A percentile compares a stretch with the other conserved stretches of the same genome.
phyloP scores from a whole-genome alignment of 1,284 basidiomycete genomes.

The Pyrrhoderma noxium region DNA sequence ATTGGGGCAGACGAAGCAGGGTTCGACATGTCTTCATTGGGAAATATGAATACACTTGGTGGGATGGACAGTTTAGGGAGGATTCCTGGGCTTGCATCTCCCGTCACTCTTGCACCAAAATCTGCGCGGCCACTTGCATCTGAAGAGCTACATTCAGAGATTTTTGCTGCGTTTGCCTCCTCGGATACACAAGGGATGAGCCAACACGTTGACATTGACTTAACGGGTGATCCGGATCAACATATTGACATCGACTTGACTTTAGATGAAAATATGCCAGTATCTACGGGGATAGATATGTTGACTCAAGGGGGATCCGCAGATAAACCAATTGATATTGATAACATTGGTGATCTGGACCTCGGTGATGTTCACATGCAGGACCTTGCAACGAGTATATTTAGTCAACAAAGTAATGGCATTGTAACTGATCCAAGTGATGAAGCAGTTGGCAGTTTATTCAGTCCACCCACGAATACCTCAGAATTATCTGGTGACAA shows the following conservation, averaged over 20 bases:
- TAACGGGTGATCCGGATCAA: constrained; percentile 21
- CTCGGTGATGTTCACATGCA: constrained; percentile 47
- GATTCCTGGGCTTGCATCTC: constrained; percentile 50
- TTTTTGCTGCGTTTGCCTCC: constrained; percentile 53
- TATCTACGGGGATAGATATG: constrained; percentile 27
- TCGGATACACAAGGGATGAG: constrained; percentile 21
- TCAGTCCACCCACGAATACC: constrained; percentile 32
- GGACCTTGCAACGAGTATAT: constrained; percentile 31
- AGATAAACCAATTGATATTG: constrained; percentile 74
- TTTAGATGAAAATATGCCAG: constrained; percentile 30
- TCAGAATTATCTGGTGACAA: constrained; percentile 17
- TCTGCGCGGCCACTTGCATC: constrained; percentile 53
- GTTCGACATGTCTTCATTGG: constrained; percentile 35
- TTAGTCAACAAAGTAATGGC: constrained; percentile 36
- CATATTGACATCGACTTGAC: constrained; percentile 36
- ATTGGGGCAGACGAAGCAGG: constrained; percentile 53
- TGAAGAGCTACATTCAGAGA: constrained; percentile 47
- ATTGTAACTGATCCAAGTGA: constrained; percentile 23
- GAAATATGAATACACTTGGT: constrained; percentile 15
- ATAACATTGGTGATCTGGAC: constrained; percentile 63
- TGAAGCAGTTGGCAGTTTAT: constrained; percentile 35
- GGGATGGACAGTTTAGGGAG: constrained; percentile 19
- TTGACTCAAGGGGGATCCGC: constrained; percentile 47
- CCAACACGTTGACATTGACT: constrained; percentile 35
- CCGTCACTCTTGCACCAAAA: constrained; percentile 70